Evolutionary conservation across 2,329 filamentous ascomycete species (phyloP), one percentile per base, ranked within the genome.

Genomic region (Coniochaeta hoffmannii): DNA sequence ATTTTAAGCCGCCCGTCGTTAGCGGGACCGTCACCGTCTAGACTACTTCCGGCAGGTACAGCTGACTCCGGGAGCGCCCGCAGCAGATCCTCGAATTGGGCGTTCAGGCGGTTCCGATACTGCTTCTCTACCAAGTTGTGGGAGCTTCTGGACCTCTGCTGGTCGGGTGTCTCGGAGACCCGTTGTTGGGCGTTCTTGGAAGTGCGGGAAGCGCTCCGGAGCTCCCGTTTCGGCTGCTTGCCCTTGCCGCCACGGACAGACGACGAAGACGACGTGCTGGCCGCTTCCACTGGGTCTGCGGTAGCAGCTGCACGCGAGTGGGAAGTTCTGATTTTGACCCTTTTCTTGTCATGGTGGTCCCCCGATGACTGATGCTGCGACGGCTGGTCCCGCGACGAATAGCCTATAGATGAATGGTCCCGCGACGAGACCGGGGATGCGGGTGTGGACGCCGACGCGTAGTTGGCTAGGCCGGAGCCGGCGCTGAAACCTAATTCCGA

Each of bases 81-180:
- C 34, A 69, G 58, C 12, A 69, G 60, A 15, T 58, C 61, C 54
- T 69, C 66, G 57, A 68, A 69, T 53, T 67, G 65, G 28, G 63
- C 61, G 53, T 68, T 69, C 19, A 69, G 62, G 4, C 67, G 60
- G 57, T 65, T 67, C 26, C 67, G 65, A 57, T 69, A 69, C 55
- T 69, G 64, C 58, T 68, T 69, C 57, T 69, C 67, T 19, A 69
- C 65, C 10, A 68, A 55, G 54, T 69, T 69, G 53, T 69, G 67
- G 9, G 66, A 68, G 53, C 65, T 64, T 19, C 66, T 62, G 15
- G 61, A 64, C 46, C 62, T 66, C 14, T 65, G 64, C 52, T 67
- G 66, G 30, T 66, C 62, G 14, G 58, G 31, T 15, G 63, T 64
- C 46, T 69, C 66, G 22, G 58, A 55, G 9, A 62, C 59, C 10